Evolutionary conservation across 768 basidiomycete genomes (phyloP).

Genomic region (Amanita pallidorosea): DNA sequence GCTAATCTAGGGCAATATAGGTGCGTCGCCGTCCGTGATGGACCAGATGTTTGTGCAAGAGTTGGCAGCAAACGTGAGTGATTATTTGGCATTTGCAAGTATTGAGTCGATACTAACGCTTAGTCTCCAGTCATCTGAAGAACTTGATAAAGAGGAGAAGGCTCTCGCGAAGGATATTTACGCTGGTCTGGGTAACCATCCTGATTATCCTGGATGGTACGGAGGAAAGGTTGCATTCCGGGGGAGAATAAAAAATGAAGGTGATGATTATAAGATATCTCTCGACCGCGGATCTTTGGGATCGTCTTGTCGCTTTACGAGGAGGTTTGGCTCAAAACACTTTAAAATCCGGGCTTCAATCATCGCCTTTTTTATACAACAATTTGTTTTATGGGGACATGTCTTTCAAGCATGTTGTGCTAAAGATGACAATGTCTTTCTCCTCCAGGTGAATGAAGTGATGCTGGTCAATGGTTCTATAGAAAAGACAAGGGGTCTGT

Average conservation of each 20-base stretch:
- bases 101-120: not conserved
- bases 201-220: slow-evolving; percentile 34
- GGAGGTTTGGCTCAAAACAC: slow-evolving; percentile 53
- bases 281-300: slow-evolving; percentile 42
- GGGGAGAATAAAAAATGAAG: slow-evolving; percentile 20
- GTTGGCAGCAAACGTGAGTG: slow-evolving; percentile 19
- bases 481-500: slow-evolving; percentile 9
- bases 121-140: slow-evolving; percentile 34
- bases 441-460: slow-evolving; percentile 42
- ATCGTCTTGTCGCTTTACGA: slow-evolving; percentile 43
- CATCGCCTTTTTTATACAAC: slow-evolving; percentile 31
- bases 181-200: slow-evolving; percentile 32
- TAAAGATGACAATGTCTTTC: slow-evolving; percentile 48
- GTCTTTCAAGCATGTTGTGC: slow-evolving; percentile 53
- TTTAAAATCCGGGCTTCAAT: slow-evolving; percentile 32
- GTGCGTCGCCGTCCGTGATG: not conserved
- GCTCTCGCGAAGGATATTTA: slow-evolving; percentile 20
- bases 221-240: slow-evolving; percentile 52
- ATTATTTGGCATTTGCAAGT: not conserved
- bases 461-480: slow-evolving; percentile 12
- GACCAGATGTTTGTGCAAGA: slow-evolving; percentile 23
- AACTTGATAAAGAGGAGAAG: slow-evolving; percentile 46
- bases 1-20: slow-evolving; percentile 2
- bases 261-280: slow-evolving; percentile 22
- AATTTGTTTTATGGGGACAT: slow-evolving; percentile 40